Percentiles rank a stretch among this genome's conserved stretches.
Conservation (phyloP, 352 stramenopile genomes). For the Globisporangium abappressorium region DNA sequence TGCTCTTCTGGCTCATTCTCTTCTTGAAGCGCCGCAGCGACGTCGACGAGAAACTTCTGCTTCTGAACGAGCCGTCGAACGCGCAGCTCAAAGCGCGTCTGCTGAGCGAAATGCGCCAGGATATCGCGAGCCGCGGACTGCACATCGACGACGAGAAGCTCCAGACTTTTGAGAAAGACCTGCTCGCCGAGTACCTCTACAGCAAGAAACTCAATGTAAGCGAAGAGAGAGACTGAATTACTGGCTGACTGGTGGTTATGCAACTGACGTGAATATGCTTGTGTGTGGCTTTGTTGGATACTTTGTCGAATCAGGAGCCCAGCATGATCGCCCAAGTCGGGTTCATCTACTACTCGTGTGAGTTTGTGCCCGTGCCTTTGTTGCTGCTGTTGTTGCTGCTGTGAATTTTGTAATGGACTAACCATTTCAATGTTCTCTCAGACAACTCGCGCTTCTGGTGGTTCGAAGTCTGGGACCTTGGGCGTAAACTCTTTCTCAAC, state of each 20-base stretch:
- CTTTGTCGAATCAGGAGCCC: conserved; percentile 40
- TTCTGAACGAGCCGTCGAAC: conserved; percentile 40
- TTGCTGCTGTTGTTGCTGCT: background rate
- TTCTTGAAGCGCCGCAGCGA: conserved; percentile 46
- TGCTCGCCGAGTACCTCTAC: conserved; percentile 53
- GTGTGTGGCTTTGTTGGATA: background rate
- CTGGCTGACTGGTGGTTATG: background rate
- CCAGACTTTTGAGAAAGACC: conserved; percentile 41
- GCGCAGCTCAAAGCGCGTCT: conserved; percentile 40
- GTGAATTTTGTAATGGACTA: background rate
- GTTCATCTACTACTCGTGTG: conserved; percentile 81
- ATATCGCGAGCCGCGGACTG: conserved; percentile 39
- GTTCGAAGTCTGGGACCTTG: conserved; percentile 79
- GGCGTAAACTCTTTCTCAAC: conserved; percentile 68
- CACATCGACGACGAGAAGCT: conserved; percentile 48
- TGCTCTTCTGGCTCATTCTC: conserved; percentile 73
- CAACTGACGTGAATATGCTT: background rate
- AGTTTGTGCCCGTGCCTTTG: conserved; percentile 7
- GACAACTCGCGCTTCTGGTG: conserved; percentile 67
- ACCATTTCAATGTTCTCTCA: conserved; percentile 14
- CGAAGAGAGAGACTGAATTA: background rate
- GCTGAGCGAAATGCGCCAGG: conserved; percentile 42
- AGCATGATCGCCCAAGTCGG: conserved; percentile 70
- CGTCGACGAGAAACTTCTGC: conserved; percentile 45
- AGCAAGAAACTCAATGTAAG: conserved; percentile 52